Evolutionary conservation across 305 asterid species (phyloP), one percentile per base, ranked within the genome.

Genomic region (Andrographis paniculata): DNA sequence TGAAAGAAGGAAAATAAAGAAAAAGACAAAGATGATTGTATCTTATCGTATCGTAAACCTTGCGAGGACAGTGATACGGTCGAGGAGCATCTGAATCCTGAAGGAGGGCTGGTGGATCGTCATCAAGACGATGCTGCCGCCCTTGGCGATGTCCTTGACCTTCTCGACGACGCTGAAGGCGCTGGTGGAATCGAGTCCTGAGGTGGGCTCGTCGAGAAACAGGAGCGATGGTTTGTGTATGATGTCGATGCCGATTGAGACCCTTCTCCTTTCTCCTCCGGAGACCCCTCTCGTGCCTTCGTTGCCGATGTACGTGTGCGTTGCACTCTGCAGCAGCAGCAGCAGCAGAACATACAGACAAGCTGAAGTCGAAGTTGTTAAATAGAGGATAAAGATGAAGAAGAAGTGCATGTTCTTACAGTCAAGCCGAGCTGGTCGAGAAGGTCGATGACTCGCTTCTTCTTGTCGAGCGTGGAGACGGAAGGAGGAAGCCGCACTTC

Each of bases 91-190:
- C 56, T 83, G 96, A 43, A 87, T 84, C 55, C 96, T 56, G 63
- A 58, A 87, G 21, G 95, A 76, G 63, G 96, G 96, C 53, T 84
- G 96, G 59, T 87, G 96, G 51, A 87, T 80, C 17, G 96, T 80
- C 94, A 87, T 72, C 38, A 87, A 77, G 20, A 84, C 94, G 5
- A 83, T 73, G 67, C 96, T 84, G 4, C 95, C 96, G 30, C 93
- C 66, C 50, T 52, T 52, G 0, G 95, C 94, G 17, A 87, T 87
- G 49, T 84, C 91, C 62, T 79, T 74, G n/a, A 87, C 95, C 71
- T 83, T 84, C 50, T 87, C 96, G 0, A 80, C 91, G 4, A 84
- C 94, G 18, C 94, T 84, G 52, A 40, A 80, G 45, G 96, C 96
- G 46, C 95, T 80, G 1, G 94, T 80, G 1, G 96, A 87, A 56